Evolutionary conservation across 768 basidiomycete species (phyloP), one percentile per base, ranked within the genome.

Genomic region (Mycena belliarum): DNA sequence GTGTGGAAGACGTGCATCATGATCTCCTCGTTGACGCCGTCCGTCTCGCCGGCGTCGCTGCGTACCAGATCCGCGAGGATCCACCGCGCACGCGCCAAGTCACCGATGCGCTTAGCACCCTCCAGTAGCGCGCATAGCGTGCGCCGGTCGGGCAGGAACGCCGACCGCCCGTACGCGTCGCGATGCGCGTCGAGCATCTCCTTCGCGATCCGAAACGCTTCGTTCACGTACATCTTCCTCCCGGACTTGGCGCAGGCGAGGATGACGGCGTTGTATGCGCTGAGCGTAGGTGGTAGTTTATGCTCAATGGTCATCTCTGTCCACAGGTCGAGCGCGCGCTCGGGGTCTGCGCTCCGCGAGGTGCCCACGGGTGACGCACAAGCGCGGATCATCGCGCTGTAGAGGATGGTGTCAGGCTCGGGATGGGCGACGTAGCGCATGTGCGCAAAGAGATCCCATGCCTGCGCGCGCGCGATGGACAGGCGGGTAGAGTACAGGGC

Each of bases 401-500:
- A 98, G 8, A 95, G 76, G 23, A 79, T 71, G 15, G 77, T 77
- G 60, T 89, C 85, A 0, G 95, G 95, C 4, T 76, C 74, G 1
- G 93, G 87, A 69, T 98, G 94, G 1, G 96, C 93, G 15, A 92
- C 91, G 59, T 97, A 95, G 44, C 96, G 91, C 91, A 97, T 95
- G 71, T 99, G 96, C 2, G 90, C 78, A 70, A 93, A 98, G 38
- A 98, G 82, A 67, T 98, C 93, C 93, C 93, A 97, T 3, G 91
- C 95, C 59, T 92, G 87, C 0, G 91, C 89, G 29, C 82, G 82
- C 2, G 82, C 83, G 1, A 79, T 64, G 4, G 82, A 74, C 26
- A 76, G 79, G 9, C 74, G 76, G 25, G 76, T 74, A 41, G 76
- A 76, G 64, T 82, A 83, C 32, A 86, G 85, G 43, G 78, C 71